A percentile compares a stretch with the other conserved stretches of the same genome.
Conservation (phyloP, 306 rosid species). For the Dalbergia oliveri region DNA sequence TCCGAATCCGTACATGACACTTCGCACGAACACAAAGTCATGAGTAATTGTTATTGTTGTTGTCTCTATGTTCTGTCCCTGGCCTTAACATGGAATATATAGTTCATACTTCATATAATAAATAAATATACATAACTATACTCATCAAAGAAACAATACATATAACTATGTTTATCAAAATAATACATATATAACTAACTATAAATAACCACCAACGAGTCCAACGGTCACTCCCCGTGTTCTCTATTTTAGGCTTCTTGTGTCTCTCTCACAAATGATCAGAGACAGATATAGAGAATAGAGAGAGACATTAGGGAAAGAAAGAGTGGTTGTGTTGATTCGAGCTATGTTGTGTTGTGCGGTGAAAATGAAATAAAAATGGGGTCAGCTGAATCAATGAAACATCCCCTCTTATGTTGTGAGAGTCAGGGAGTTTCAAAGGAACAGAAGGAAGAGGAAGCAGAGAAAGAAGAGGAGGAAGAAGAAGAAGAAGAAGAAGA, state of each 20-base stretch:
- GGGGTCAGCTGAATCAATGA: conserved; percentile 18
- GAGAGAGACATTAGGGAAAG: neutral
- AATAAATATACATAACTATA: too few species aligned
- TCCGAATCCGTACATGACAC: conserved; percentile 33
- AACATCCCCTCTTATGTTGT: conserved; percentile 37
- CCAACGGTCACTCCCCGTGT: conserved; percentile 48
- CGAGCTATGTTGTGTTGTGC: conserved; percentile 19
- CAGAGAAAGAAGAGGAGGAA: conserved; percentile 4
- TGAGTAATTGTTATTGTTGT: neutral
- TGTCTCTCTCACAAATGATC: conserved; percentile 26
- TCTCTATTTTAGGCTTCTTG: conserved; percentile 42
- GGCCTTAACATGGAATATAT: too few species aligned
- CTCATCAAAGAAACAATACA: too few species aligned
- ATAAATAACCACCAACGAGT: conserved; percentile 46
- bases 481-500: conserved; percentile 34
- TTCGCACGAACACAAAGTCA: neutral
- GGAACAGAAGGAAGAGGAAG: conserved; percentile 39
- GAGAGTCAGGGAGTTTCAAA: conserved; percentile 41
- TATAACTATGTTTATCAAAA: too few species aligned
- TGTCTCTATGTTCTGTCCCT: neutral
- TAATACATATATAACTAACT: neutral
- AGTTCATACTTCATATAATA: neutral
- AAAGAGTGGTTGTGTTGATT: conserved; percentile 37
- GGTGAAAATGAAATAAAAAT: conserved; percentile 49
- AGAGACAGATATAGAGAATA: conserved; percentile 23